Base-by-base conservation (phyloP, 1,139 yeast genomes). In the Martiniozyma asiatica region DNA sequence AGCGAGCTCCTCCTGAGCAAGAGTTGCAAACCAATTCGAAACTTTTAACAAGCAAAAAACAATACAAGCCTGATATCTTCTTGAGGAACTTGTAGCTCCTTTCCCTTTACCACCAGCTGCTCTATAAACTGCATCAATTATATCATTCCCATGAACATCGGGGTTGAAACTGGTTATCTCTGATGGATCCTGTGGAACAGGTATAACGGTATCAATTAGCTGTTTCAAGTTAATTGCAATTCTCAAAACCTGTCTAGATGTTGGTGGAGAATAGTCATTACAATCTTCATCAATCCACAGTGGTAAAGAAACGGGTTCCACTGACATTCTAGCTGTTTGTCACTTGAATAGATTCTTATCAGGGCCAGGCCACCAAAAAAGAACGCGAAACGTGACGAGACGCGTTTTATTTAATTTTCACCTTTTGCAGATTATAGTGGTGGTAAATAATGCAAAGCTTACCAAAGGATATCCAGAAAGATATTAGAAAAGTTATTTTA, bases 281-380 rank as follows among this genome's bases (percentile, higher is more conserved):
- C 46, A 43, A 13, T 48, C 55, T 25, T 48, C 54, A 21, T 45
- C 50, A 8, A 40, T 42, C 31, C 38, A 47, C 1, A 43, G 14
- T 2, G 54, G 53, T 8, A 50, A 36, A n/a, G n/a, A n/a, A n/a
- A n/a, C n/a, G n/a, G n/a, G n/a, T 12, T 24, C 17, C 11, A 29
- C 28, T 6, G 32, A 29, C 32, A 29, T 82, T 41, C 82, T 61
- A 17, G 36, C 69, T 0, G 92, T 77, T 36, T 76, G 69, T 78
- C 37, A 78, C 76, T 45, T 80, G 80, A 35, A 80, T 59, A 4
- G n/a, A n/a, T n/a, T n/a, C n/a, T n/a, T n/a, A 84, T 89, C 23
- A 84, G 89, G 41, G 82, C 68, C 85, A 82, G 77, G 4, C 87
- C 85, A 26, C 95, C 95, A 32, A 82, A 84, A 52, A 84, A 84